A percentile compares a stretch with the other conserved stretches of the same genome.
Conservation (phyloP, 768 basidiomycete genomes). For the Hericium rajendrae region DNA sequence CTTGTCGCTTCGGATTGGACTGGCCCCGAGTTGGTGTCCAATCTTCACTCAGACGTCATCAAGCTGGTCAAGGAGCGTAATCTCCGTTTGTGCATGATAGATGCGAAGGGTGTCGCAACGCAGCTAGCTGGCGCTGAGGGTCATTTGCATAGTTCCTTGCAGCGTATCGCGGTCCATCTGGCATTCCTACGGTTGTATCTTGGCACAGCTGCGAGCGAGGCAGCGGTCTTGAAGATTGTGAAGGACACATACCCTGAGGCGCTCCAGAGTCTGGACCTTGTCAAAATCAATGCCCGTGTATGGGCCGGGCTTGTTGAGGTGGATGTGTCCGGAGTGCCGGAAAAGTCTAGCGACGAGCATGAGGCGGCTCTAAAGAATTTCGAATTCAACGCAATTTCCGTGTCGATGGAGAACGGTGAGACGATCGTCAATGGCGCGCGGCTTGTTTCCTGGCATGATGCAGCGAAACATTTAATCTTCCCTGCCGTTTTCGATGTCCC, state of each 20-base stretch:
- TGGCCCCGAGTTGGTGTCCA: constrained; percentile 59
- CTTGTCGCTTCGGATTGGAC: constrained; percentile 74
- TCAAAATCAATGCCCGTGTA: constrained; percentile 43
- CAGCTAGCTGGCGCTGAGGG: constrained; percentile 28
- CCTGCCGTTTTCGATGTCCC: constrained; percentile 64
- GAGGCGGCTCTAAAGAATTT: constrained; percentile 41
- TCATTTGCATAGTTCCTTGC: constrained; percentile 30
- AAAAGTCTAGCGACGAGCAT: constrained; percentile 6
- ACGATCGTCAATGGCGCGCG: constrained; percentile 51
- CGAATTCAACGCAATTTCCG: constrained; percentile 65
- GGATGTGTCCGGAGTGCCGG: constrained; percentile 19
- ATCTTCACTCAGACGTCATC: constrained; percentile 44
- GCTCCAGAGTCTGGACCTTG: constrained; percentile 39
- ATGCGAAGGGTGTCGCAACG: constrained; percentile 45
- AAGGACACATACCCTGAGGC: constrained; percentile 33
- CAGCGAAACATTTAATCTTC: constrained; percentile 85
- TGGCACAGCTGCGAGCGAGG: constrained; percentile 49
- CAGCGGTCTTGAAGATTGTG: constrained; percentile 42
- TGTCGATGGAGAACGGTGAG: constrained; percentile 49
- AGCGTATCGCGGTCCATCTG: constrained; percentile 57
- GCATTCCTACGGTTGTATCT: constrained; percentile 83
- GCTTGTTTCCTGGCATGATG: constrained; percentile 71
- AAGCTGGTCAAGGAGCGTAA: constrained; percentile 39
- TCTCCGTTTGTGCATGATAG: constrained; percentile 49
- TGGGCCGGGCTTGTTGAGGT: constrained; percentile 63